These are phyloP conservation scores for Dimargaris xerosporica DNA, from an alignment of 192 early-diverging fungal genomes.

Conservation along the genomic window DNA sequence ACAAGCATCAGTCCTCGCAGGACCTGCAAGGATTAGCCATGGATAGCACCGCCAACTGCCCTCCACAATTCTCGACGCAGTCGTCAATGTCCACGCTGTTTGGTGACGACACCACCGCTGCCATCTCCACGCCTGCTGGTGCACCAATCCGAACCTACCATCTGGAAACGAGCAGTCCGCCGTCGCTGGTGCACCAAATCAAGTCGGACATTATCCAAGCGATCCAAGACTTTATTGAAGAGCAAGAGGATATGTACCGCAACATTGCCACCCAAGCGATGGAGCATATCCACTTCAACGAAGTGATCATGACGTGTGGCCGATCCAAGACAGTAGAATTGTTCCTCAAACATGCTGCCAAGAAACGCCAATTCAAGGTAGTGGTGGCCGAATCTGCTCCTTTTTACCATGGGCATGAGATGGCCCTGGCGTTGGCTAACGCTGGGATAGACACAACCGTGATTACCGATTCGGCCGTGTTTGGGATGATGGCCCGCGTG, in stretches of 20 bases:
- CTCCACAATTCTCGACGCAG: constrained; percentile 16
- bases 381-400: constrained; percentile 88
- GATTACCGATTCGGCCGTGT: constrained; percentile 82
- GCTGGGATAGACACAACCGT: constrained; percentile 83
- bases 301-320: constrained; percentile 90
- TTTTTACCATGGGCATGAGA: constrained; percentile 71
- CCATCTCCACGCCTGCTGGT: too few species aligned
- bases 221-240: constrained; percentile 77
- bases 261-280: constrained; percentile 72
- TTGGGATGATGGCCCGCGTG: constrained; percentile 94
- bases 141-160: not conserved
- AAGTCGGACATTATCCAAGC: constrained; percentile 66
- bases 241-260: constrained; percentile 59
- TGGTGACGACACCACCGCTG: constrained; percentile 23
- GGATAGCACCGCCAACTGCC: too few species aligned
- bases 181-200: constrained; percentile 26
- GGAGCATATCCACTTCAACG: constrained; percentile 89
- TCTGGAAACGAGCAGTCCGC: constrained; percentile 19
- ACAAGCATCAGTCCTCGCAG: constrained; percentile 16
- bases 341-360: constrained; percentile 75
- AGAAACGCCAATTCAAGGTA: constrained; percentile 81
- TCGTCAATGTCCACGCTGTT: constrained; percentile 47
- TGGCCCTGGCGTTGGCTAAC: constrained; percentile 53
- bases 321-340: constrained; percentile 67
- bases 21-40: too few species aligned